These are phyloP conservation scores for Coniochaeta hoffmannii DNA, from an alignment of 2,329 filamentous ascomycete genomes.

Conservation along the genomic window DNA sequence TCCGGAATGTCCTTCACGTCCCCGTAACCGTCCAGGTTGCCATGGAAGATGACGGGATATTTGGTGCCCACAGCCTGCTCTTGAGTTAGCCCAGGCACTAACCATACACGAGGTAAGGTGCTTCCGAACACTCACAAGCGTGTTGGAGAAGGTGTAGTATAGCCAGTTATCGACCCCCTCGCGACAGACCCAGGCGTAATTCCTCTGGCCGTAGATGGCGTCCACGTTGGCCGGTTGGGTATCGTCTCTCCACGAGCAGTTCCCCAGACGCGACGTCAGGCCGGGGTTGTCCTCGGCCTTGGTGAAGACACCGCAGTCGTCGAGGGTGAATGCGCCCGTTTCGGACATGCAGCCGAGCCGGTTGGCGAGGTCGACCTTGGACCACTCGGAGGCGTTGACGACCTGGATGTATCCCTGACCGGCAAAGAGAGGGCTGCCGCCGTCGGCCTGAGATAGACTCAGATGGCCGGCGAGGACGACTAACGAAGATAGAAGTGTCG, in stretches of 20 bases:
- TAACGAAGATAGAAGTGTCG: not conserved
- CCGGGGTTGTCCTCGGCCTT: not conserved
- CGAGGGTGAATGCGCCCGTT: not conserved
- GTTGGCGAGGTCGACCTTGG: too few species aligned
- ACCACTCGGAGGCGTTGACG: too few species aligned
- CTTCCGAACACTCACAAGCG: not conserved
- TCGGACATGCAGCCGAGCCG: not conserved
- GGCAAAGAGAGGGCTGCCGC: not conserved
- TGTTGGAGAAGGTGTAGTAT: not conserved
- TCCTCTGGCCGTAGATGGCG: not conserved
- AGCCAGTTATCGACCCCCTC: not conserved
- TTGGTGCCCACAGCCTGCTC: not conserved
- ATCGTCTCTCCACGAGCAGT: not conserved
- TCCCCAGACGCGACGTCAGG: not conserved
- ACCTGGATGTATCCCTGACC: slow-evolving; percentile 1
- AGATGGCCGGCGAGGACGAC: not conserved
- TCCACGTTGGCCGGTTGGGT: not conserved
- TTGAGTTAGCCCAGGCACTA: not conserved
- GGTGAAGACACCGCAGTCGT: not conserved
- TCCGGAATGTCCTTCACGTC: not conserved
- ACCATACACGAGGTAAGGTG: not conserved
- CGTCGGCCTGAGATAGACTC: not conserved
- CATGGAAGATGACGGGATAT: not conserved
- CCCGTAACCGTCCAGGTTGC: not conserved
- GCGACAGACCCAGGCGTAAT: not conserved